A percentile compares a stretch with the other conserved stretches of the same genome.
These are phyloP conservation scores for Firmiana major DNA, from an alignment of 345 rosid species.

Conservation along the genomic window DNA sequence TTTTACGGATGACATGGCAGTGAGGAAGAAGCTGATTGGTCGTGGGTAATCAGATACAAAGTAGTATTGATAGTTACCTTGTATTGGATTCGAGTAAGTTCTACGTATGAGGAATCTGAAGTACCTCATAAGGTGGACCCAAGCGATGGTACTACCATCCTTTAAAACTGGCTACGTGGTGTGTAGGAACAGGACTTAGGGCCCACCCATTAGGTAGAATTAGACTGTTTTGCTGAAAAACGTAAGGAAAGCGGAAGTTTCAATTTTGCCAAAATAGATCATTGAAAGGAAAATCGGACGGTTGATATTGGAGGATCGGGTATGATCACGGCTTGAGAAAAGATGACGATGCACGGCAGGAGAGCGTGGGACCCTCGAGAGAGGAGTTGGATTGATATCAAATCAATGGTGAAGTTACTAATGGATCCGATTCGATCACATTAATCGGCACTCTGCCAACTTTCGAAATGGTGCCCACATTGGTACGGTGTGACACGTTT, in stretches of 20 bases:
- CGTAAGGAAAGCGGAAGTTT: neutral
- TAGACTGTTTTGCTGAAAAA: neutral
- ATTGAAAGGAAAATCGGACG: neutral
- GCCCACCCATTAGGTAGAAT: constrained; percentile 12
- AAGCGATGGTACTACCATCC: neutral
- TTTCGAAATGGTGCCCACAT: neutral
- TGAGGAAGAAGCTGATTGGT: neutral
- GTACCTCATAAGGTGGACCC: constrained; percentile 4
- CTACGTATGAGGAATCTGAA: neutral
- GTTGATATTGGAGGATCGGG: neutral
- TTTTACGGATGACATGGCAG: neutral
- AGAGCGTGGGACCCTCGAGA: neutral
- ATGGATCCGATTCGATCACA: neutral
- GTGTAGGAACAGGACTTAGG: neutral
- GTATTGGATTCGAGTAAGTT: neutral
- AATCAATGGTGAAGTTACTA: neutral
- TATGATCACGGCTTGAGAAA: neutral
- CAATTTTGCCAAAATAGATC: neutral
- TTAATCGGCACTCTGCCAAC: neutral
- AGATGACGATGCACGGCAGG: constrained; percentile 20
- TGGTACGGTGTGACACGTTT: neutral
- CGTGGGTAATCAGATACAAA: neutral
- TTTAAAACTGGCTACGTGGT: constrained; percentile 20
- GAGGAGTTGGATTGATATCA: neutral
- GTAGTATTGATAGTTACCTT: neutral